Conservation (phyloP, 2,329 filamentous ascomycete genomes). For the Fusarium tricinctum region DNA sequence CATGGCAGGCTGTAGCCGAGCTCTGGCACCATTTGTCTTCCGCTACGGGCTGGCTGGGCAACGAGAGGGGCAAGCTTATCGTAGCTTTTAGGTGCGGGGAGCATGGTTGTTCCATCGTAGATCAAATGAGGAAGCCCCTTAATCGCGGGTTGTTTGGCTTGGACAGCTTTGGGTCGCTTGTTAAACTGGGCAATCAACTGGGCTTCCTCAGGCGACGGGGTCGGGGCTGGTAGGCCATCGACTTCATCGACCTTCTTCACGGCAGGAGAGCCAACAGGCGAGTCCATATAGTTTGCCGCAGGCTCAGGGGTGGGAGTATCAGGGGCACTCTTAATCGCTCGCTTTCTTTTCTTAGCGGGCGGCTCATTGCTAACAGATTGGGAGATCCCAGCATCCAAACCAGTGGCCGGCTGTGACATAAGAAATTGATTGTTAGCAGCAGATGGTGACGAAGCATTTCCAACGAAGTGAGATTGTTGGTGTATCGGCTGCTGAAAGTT, state of each 20-base stretch:
- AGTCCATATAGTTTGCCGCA: slow-evolving; percentile 46
- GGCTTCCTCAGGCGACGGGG: slow-evolving; percentile 53
- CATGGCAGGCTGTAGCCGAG: slow-evolving; percentile 58
- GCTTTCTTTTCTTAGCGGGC: slow-evolving; percentile 58
- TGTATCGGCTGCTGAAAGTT: slow-evolving; percentile 47
- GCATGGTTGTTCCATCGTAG: slow-evolving; percentile 57
- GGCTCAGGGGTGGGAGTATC: slow-evolving; percentile 51
- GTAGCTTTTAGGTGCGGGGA: slow-evolving; percentile 61
- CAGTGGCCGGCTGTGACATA: slow-evolving; percentile 42
- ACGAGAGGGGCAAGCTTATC: slow-evolving; percentile 61
- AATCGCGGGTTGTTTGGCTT: slow-evolving; percentile 57
- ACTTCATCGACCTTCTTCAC: slow-evolving; percentile 55
- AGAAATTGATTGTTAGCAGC: slow-evolving; percentile 43
- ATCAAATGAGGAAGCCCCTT: slow-evolving; percentile 57
- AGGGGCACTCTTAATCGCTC: slow-evolving; percentile 48
- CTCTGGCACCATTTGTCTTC: slow-evolving; percentile 57
- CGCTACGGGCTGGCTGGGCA: slow-evolving; percentile 57
- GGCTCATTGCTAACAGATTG: slow-evolving; percentile 48
- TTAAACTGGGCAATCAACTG: slow-evolving; percentile 56
- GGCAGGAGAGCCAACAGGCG: slow-evolving; percentile 47
- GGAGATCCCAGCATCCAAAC: slow-evolving; percentile 40
- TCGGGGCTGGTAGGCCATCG: slow-evolving; percentile 52
- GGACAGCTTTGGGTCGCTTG: slow-evolving; percentile 56
- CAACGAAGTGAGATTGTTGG: slow-evolving; percentile 36
- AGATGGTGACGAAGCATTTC: slow-evolving; percentile 41